A percentile compares a stretch with the other conserved stretches of the same genome.
These are phyloP conservation scores for Quercus agrifolia DNA, from an alignment of 306 rosid species.

Conservation along the genomic window DNA sequence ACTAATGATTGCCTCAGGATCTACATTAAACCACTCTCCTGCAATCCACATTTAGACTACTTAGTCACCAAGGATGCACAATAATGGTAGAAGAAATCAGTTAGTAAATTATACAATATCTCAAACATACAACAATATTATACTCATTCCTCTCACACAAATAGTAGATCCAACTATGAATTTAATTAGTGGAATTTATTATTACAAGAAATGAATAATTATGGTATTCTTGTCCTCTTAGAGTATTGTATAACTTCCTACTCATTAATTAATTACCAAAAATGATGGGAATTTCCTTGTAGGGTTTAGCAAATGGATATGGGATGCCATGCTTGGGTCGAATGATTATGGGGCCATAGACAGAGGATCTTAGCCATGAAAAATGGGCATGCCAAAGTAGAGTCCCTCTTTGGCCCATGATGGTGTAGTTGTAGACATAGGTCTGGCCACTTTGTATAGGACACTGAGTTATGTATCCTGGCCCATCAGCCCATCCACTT, in stretches of 20 bases:
- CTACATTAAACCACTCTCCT: constrained; percentile 16
- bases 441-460: neutral
- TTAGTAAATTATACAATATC: no score
- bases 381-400: constrained; percentile 25
- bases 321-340: neutral
- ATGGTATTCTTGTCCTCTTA: no score
- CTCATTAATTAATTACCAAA: constrained; percentile 9
- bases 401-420: constrained; percentile 14
- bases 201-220: no score
- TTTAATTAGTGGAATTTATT: no score
- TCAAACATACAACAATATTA: no score
- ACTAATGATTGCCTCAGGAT: neutral
- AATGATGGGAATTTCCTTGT: constrained; percentile 18
- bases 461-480: neutral
- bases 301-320: constrained; percentile 18
- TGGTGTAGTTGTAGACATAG: constrained; percentile 9
- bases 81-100: no score
- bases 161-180: no score
- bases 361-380: constrained; percentile 1
- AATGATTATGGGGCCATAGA: constrained; percentile 6
- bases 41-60: neutral
- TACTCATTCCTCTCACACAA: no score
- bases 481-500: constrained; percentile 7
- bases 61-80: neutral
- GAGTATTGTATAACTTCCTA: no score